Evolutionary conservation across 768 basidiomycete species (phyloP).

Genomic region (Suillus luteus): DNA sequence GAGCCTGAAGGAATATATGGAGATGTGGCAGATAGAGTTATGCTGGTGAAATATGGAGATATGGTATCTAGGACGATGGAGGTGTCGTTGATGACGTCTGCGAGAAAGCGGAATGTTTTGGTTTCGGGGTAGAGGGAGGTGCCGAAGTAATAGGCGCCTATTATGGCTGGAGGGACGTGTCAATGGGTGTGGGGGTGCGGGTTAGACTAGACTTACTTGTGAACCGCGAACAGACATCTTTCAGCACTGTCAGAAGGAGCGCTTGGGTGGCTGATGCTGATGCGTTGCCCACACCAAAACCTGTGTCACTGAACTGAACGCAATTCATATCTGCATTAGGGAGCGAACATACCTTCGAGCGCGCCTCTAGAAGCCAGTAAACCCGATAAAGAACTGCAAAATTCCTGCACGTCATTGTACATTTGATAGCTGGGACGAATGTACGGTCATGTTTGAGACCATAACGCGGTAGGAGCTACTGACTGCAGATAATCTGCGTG

Average conservation of each 20-base stretch:
- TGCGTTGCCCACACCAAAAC: constrained; percentile 71
- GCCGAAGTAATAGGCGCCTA: constrained; percentile 61
- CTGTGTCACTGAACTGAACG: constrained; percentile 30
- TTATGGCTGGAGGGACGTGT: constrained; percentile 49
- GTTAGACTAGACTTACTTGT: constrained; percentile 48
- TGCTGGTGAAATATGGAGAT: constrained; percentile 51
- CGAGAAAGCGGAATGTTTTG: constrained; percentile 67
- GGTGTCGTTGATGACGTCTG: constrained; percentile 65
- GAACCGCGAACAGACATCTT: constrained; percentile 63
- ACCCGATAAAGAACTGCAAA: constrained; percentile 66
- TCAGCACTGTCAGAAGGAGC: constrained; percentile 62
- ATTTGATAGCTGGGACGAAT: constrained; percentile 55
- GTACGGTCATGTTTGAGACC: constrained; percentile 9
- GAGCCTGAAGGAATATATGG: constrained; percentile 33
- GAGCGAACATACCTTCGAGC: constrained; percentile 51
- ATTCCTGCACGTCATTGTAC: constrained; percentile 67
- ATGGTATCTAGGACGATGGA: constrained; percentile 61
- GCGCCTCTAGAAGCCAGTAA: constrained; percentile 67
- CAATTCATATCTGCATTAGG: background rate
- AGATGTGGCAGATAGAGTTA: constrained; percentile 32
- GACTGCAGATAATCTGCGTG: constrained; percentile 54
- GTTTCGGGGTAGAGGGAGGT: constrained; percentile 69
- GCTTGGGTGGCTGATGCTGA: constrained; percentile 68
- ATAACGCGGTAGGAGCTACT: constrained; percentile 20
- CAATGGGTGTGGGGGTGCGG: background rate